Conservation (phyloP, 139 green algal species). For the Closterium sp. region DNA sequence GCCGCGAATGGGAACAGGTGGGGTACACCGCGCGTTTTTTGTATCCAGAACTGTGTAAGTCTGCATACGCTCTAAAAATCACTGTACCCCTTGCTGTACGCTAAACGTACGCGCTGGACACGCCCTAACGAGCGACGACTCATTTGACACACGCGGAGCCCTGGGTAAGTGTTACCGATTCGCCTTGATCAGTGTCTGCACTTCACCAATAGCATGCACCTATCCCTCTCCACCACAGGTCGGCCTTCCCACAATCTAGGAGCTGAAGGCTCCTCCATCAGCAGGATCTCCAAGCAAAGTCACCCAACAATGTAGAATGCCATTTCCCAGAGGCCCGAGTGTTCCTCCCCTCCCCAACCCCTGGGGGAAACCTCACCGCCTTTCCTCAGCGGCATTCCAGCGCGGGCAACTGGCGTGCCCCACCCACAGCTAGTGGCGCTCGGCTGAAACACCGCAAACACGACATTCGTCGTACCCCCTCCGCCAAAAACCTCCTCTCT, state of each 20-base stretch:
- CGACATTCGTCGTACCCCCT: neutral
- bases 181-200: neutral
- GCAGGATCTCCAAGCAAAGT: neutral
- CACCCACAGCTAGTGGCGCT: neutral
- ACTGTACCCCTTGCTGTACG: neutral
- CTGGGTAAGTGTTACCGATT: neutral
- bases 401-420: neutral
- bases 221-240: neutral
- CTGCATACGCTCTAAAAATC: neutral
- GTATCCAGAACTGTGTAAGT: too few species aligned
- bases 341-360: neutral
- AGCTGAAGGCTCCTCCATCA: neutral
- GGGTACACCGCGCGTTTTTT: too few species aligned
- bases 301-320: neutral
- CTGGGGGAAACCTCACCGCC: neutral
- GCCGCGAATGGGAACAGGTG: too few species aligned
- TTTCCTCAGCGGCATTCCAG: neutral
- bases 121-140: neutral
- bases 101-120: too few species aligned
- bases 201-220: neutral
- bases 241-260: neutral
- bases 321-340: neutral
- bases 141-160: neutral
- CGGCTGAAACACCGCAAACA: neutral
- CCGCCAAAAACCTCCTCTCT: neutral